Base-by-base conservation (phyloP, 768 basidiomycete genomes). In the Kwoniella pini region DNA sequence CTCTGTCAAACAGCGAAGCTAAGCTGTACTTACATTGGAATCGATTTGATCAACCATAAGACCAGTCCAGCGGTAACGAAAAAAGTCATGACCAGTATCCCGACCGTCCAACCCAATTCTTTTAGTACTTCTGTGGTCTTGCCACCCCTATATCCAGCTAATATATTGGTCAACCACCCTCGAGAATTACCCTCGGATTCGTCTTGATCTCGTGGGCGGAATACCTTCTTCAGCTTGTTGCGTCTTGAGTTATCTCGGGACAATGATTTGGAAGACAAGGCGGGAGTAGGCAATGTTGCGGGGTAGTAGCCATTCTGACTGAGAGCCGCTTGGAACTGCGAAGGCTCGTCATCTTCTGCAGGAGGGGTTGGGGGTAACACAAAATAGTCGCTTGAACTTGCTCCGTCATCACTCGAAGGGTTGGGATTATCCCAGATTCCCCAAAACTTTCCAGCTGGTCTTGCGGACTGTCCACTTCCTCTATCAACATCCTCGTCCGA, bases 1-100 rank as follows among this genome's bases (percentile, higher is more conserved):
- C 10, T 28, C 21, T 46, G 45, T 52, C 27, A 4, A 40, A 21
- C 27, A 27, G 10, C 2, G 30, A n/a, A 11, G n/a, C n/a, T 7
- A 31, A 58, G 17, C n/a, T 30, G 15, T 0, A 72, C 76, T 69
- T 52, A 77, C 76, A 78, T 76, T 57, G 77, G 77, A 63, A 78
- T 54, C 24, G 71, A 65, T 40, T 62, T 56, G 19, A 78, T 58
- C 46, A 70, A 36, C 62, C 70, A 75, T 15, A 76, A 59, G 1
- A 67, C 77, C 39, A 74, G 19, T 3, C 60, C 70, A 15, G 68
- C 49, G 51, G 70, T 74, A 13, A 67, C 60, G 27, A 75, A 58
- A 45, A 78, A 76, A 1, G 68, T 52, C 13, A 45, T 49, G 1
- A 69, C 72, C 42, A 78, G 39, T 4, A 64, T 42, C 1, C 63